Percentiles rank a stretch among this genome's conserved stretches.
Conservation (phyloP, 2,329 filamentous ascomycete species). For the Hypoxylon sp. region DNA sequence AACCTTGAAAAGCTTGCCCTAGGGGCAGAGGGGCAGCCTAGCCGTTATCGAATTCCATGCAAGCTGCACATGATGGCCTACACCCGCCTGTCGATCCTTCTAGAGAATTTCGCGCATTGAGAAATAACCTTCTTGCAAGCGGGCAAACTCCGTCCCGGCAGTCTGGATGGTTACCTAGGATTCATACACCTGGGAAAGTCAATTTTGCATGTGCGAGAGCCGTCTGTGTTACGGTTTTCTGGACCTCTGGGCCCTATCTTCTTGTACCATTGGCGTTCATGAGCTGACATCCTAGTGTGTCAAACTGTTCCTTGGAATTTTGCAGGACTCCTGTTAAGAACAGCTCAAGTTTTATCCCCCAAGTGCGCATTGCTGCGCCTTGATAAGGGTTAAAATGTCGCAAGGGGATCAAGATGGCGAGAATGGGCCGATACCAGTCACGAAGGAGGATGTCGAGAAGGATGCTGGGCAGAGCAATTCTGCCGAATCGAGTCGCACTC, state of each 20-base stretch:
- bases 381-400: constrained; percentile 10
- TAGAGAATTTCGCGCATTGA: constrained; percentile 20
- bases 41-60: constrained; percentile 20
- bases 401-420: constrained; percentile 9
- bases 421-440: neutral
- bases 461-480: constrained; percentile 19
- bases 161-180: neutral
- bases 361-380: neutral
- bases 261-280: constrained; percentile 5
- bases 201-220: neutral
- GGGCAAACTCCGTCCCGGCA: neutral
- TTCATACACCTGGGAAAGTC: neutral
- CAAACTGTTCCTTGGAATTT: neutral
- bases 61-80: constrained; percentile 14
- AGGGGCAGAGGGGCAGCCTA: neutral
- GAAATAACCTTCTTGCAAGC: constrained; percentile 13
- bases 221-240: constrained; percentile 4
- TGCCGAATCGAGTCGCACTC: constrained; percentile 9
- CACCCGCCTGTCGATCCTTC: constrained; percentile 16
- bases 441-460: constrained; percentile 35
- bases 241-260: neutral
- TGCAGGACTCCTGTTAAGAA: neutral
- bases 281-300: neutral
- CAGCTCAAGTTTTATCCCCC: neutral
- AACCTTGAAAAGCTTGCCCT: constrained; percentile 7